Conservation (phyloP, 1,284 basidiomycete species). For the Pascua sp. region DNA sequence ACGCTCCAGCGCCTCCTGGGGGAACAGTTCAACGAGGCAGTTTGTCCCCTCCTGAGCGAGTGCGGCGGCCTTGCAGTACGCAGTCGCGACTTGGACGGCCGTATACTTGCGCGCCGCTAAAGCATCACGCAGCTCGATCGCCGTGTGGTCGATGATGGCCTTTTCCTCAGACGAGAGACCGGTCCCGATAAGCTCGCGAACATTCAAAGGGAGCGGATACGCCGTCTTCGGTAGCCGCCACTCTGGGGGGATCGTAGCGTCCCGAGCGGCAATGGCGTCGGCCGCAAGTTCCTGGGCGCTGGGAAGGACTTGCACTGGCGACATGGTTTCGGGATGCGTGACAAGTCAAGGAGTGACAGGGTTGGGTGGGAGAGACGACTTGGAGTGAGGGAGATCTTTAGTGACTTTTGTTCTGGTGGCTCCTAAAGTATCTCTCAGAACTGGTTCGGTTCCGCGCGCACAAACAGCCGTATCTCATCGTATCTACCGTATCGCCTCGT, state of each 20-base stretch:
- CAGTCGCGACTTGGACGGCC: conserved; percentile 28
- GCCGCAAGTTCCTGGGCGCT: no score
- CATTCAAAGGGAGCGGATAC: conserved; percentile 1
- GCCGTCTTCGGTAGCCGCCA: conserved; percentile 8
- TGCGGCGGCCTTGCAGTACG: conserved; percentile 28
- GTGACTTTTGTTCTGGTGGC: no score
- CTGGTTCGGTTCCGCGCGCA: no score
- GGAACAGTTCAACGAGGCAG: conserved; percentile 66
- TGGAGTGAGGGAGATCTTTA: no score
- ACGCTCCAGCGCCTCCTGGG: conserved; percentile 58
- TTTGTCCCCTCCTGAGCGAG: conserved; percentile 53
- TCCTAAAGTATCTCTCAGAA: no score
- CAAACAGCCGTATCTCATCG: no score
- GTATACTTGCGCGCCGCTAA: conserved; percentile 31
- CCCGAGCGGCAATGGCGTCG: neutral
- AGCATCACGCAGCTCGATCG: conserved; percentile 49
- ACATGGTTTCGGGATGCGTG: no score
- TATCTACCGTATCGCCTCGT: no score
- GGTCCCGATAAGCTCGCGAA: conserved; percentile 1
- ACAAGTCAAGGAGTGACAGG: no score
- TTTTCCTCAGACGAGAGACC: conserved; percentile 19
- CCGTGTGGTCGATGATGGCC: conserved; percentile 45
- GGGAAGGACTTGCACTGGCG: no score
- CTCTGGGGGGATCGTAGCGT: conserved; percentile 12
- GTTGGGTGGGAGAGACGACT: no score